Conservation (phyloP, 352 stramenopile genomes). For the Globisporangium spiculum region DNA sequence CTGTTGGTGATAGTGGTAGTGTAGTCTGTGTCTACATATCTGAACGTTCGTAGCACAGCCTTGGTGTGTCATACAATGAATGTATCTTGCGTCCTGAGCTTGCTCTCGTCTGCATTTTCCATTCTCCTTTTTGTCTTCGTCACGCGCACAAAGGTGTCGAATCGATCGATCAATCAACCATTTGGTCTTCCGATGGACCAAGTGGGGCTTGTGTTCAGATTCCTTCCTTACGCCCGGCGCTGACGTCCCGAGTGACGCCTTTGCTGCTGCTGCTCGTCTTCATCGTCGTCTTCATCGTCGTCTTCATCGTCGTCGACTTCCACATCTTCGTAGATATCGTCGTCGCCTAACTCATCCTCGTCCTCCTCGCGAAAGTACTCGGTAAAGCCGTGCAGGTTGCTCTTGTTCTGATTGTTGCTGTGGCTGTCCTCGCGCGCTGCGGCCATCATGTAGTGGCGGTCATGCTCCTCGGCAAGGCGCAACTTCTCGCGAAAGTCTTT, state of each 20-base stretch:
- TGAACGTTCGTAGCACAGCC: neutral
- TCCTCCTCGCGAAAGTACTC: slow-evolving; percentile 22
- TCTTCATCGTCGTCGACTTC: slow-evolving; percentile 16
- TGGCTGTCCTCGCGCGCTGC: neutral
- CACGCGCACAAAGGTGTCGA: neutral
- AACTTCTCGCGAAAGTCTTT: slow-evolving; percentile 16
- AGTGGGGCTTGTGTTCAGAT: neutral
- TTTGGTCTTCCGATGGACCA: slow-evolving; percentile 18
- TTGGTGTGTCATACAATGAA: slow-evolving; percentile 3
- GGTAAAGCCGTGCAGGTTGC: slow-evolving; percentile 4
- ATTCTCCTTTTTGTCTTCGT: neutral
- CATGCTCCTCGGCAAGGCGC: slow-evolving; percentile 14
- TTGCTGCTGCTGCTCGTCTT: slow-evolving; percentile 17
- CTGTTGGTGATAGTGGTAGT: neutral
- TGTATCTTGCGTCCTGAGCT: slow-evolving; percentile 7
- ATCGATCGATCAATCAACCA: neutral
- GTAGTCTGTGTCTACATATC: neutral
- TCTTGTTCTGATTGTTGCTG: neutral
- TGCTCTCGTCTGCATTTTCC: neutral
- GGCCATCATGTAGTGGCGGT: slow-evolving; percentile 7
- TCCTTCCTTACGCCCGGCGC: slow-evolving; percentile 20
- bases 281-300: slow-evolving; percentile 5
- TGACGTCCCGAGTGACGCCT: slow-evolving; percentile 21
- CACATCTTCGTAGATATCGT: slow-evolving; percentile 6
- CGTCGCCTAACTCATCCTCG: slow-evolving; percentile 26